A percentile compares a stretch with the other conserved stretches of the same genome.
These are phyloP conservation scores for Nyssa sinensis DNA, from an alignment of 148 eudicot genomes.

Conservation along the genomic window DNA sequence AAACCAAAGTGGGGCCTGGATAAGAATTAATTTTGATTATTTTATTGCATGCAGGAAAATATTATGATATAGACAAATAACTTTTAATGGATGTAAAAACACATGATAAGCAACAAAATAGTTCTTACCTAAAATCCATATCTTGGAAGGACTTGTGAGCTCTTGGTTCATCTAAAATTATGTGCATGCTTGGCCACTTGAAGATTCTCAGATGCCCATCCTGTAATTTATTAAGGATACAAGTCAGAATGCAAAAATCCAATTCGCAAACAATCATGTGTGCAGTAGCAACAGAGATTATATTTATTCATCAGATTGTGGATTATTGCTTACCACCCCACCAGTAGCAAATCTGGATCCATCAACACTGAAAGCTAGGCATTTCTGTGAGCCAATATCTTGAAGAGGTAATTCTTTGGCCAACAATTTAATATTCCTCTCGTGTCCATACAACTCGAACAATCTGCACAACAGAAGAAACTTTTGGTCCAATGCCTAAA, in stretches of 20 bases:
- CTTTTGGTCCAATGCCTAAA: not conserved
- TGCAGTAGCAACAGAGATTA: not conserved
- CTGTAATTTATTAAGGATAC: conserved; percentile 31
- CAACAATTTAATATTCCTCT: conserved; percentile 41
- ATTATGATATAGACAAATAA: not conserved
- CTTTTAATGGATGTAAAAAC: not conserved
- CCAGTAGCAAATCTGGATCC: conserved; percentile 88
- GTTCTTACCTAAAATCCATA: conserved; percentile 89
- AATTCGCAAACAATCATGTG: conserved; percentile 2
- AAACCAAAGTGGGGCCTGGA: not conserved
- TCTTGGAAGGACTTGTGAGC: conserved; percentile 91
- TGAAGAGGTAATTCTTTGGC: conserved; percentile 62
- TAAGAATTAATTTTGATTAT: not conserved
- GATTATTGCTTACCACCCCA: conserved; percentile 59
- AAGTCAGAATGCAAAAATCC: conserved; percentile 14
- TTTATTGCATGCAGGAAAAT: not conserved
- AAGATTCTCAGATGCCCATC: conserved; percentile 90
- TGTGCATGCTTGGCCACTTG: conserved; percentile 92
- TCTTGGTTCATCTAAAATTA: conserved; percentile 72
- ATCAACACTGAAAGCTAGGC: conserved; percentile 79
- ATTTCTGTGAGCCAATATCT: conserved; percentile 68
- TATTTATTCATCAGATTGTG: not conserved
- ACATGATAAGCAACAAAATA: not conserved
- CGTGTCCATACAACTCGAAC: conserved; percentile 55
- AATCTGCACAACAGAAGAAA: conserved; percentile 37